phyloP scores from a whole-genome alignment of 2,329 filamentous ascomycete genomes.

The Ascosphaera aggregata region DNA sequence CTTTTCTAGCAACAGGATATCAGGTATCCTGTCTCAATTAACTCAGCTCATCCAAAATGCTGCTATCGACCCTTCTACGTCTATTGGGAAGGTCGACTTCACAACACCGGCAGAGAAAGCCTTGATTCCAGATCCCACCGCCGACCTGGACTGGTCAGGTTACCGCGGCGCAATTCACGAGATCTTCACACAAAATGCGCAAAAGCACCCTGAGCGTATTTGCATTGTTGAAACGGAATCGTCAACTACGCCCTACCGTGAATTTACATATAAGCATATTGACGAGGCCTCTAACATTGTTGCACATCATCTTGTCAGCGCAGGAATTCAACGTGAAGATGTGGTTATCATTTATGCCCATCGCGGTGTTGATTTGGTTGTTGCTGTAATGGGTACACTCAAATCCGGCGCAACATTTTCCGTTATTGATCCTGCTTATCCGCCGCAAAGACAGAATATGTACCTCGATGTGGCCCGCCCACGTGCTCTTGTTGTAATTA shows the following conservation, averaged over 20 bases:
- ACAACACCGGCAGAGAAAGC: conserved; percentile 5
- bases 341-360: conserved; percentile 87
- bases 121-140: conserved; percentile 19
- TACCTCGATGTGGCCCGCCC: conserved; percentile 63
- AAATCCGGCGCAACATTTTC: conserved; percentile 36
- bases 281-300: conserved; percentile 61
- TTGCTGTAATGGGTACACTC: conserved; percentile 56
- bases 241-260: conserved; percentile 29
- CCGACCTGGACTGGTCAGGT: conserved; percentile 22
- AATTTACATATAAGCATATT: conserved; percentile 70
- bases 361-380: conserved; percentile 53
- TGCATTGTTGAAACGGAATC: conserved; percentile 44
- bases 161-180: conserved; percentile 15
- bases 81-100: conserved; percentile 22
- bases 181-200: conserved; percentile 21
- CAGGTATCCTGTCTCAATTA: conserved; percentile 21
- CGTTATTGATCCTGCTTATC: conserved; percentile 58
- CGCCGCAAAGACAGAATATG: conserved; percentile 56
- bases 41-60: conserved; percentile 18
- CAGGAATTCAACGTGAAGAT: conserved; percentile 54
- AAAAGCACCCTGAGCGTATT: conserved; percentile 40
- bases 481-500: conserved; percentile 47
- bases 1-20: conserved; percentile 22
- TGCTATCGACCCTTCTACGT: conserved; percentile 16
- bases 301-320: conserved; percentile 52